Evolutionary conservation across 106 monocot genomes (phyloP).

Genomic region (Dactylorhiza incarnata): DNA sequence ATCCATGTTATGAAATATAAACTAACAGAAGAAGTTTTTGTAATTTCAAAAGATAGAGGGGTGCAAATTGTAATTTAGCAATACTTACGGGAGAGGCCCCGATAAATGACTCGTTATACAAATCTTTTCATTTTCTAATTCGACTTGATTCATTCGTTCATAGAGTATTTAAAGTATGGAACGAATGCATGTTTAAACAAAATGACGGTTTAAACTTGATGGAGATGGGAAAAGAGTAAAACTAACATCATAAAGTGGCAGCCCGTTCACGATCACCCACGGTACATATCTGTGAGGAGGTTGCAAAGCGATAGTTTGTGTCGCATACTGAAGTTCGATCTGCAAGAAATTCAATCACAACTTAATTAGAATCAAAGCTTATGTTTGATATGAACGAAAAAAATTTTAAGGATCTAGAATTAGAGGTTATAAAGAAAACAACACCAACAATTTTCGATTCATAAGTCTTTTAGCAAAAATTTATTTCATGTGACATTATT

Average conservation of each 20-base stretch:
- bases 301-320: slow-evolving; percentile 48
- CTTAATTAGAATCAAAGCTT: not conserved
- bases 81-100: too few relatives aligned
- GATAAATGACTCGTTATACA: too few relatives aligned
- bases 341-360: slow-evolving; percentile 12
- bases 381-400: not conserved
- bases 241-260: slow-evolving; percentile 59
- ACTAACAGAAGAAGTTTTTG: too few relatives aligned
- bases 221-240: not conserved
- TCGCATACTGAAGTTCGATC: slow-evolving; percentile 56
- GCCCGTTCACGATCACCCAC: slow-evolving; percentile 53
- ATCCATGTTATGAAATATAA: too few relatives aligned
- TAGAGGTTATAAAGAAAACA: too few relatives aligned
- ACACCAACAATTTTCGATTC: not conserved
- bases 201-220: not conserved
- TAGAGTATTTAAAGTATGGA: not conserved
- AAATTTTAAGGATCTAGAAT: not conserved
- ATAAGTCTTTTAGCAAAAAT: not conserved
- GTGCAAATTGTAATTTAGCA: too few relatives aligned
- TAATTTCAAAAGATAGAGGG: too few relatives aligned
- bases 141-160: not conserved
- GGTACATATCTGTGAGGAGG: slow-evolving; percentile 57
- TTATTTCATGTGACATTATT: too few relatives aligned
- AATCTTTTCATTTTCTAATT: not conserved
- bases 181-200: not conserved